Base-by-base conservation (phyloP, 2,329 filamentous ascomycete species). In the Drechslerella dactyloides region DNA sequence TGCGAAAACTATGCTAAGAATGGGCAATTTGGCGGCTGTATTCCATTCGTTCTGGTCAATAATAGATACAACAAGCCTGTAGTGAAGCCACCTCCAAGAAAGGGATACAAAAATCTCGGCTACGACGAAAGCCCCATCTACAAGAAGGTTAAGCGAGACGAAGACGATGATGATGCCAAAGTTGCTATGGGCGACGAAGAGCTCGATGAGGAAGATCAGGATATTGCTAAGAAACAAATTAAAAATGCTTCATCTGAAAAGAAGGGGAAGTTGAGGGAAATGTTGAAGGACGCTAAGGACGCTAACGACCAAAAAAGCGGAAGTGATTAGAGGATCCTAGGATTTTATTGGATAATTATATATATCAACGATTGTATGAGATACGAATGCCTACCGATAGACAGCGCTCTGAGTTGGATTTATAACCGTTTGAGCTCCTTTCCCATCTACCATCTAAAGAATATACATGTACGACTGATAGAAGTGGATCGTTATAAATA, bases 21-120 rank as follows among this genome's bases (percentile, higher is more conserved):
- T 42, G 86, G 86, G 13, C 86, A 86, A 33, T 88, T 88, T 75
- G 86, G 86, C 57, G 85, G 85, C 55, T 84, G 85, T 74, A 82
- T 86, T 15, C 83, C 84, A 1, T 62, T 62, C 35, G 33, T 46
- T 37, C 19, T 62, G 17, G 56, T 19, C 23, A 1, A 17, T n/a
- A n/a, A n/a, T n/a, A n/a, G n/a, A 2, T 21, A 24, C 7, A 21
- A 23, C 46, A n/a, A 13, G 21, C n/a, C 33, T n/a, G 24, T 40
- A 15, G 24, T 19, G 6, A 5, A 21, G 8, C 53, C 53, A 21
- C 53, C 53, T 24, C 2, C 33, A 8, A 37, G n/a, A 15, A 21
- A 56, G 7, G n/a, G 11, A 11, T 21, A 56, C 30, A 35, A 35
- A 1, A 56, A 56, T 37, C 30, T 56, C 7, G 53, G 53, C 30